Conservation (phyloP, 2,329 filamentous ascomycete species). For the Diaporthe citrichinensis region DNA sequence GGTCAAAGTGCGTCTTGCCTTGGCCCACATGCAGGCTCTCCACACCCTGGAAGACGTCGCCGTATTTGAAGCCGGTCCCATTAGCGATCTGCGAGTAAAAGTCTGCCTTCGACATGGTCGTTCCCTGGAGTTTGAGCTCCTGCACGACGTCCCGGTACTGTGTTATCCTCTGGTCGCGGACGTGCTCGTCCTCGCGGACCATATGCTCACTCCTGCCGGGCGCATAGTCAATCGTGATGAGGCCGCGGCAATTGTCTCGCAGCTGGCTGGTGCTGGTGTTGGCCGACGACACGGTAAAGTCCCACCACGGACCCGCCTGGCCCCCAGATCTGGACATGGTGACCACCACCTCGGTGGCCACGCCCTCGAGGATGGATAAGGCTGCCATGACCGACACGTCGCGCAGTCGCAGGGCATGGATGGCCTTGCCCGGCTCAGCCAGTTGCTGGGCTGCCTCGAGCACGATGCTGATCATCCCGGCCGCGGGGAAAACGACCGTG, state of each 20-base stretch:
- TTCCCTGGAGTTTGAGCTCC: neutral
- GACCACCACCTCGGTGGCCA: constrained; percentile 37
- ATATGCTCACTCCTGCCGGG: constrained; percentile 38
- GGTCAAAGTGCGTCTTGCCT: constrained; percentile 53
- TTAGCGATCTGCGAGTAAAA: constrained; percentile 38
- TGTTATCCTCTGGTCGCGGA: too few relatives aligned
- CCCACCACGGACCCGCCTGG: constrained; percentile 37
- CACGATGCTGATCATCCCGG: constrained; percentile 40
- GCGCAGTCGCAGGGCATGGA: constrained; percentile 31
- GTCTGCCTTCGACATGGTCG: constrained; percentile 29
- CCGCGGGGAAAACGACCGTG: constrained; percentile 40
- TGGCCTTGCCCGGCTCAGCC: constrained; percentile 44
- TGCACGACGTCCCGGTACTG: neutral
- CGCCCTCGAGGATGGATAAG: constrained; percentile 38
- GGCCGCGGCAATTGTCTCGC: constrained; percentile 38
- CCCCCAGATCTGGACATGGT: constrained; percentile 24
- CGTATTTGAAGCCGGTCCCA: constrained; percentile 52
- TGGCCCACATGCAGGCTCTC: constrained; percentile 51
- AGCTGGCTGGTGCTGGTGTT: constrained; percentile 35
- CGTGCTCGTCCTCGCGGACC: constrained; percentile 19
- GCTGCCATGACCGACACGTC: constrained; percentile 38
- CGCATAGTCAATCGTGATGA: constrained; percentile 38
- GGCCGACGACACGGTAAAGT: constrained; percentile 38
- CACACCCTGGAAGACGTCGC: constrained; percentile 65
- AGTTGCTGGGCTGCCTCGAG: constrained; percentile 37